Conservation (phyloP, 192 early-diverging fungal species). For the Podila verticillata region DNA sequence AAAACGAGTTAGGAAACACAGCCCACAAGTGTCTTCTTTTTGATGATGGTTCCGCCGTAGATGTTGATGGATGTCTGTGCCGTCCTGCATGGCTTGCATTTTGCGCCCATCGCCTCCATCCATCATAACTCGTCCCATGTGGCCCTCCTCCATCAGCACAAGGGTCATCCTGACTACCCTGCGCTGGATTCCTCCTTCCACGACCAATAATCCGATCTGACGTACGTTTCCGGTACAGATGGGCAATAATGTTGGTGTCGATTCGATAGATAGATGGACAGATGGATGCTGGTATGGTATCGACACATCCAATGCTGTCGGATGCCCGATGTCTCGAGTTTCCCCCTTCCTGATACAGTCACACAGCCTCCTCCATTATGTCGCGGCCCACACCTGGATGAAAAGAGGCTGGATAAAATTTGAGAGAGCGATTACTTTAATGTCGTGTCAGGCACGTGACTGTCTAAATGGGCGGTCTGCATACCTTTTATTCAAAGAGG, state of each 20-base stretch:
- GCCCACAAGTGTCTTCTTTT: no score
- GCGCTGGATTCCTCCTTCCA: neutral
- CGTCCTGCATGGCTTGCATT: neutral
- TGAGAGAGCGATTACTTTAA: neutral
- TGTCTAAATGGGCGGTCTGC: no score
- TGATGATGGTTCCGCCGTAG: neutral
- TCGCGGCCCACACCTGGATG: constrained; percentile 4
- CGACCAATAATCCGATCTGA: neutral
- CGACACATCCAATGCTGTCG: neutral
- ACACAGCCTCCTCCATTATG: constrained; percentile 4
- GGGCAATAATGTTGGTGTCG: neutral
- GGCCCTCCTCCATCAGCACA: neutral
- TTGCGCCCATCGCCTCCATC: neutral
- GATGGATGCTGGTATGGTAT: neutral
- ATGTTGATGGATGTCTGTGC: neutral
- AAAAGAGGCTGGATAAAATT: constrained; percentile 5
- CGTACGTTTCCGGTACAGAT: neutral
- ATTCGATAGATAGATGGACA: neutral
- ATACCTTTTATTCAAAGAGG: constrained; percentile 9
- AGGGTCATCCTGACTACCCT: neutral
- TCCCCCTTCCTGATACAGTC: neutral
- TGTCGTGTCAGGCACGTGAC: neutral
- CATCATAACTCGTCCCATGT: no score
- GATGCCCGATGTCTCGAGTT: neutral
- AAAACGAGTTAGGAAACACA: no score